Evolutionary conservation across 2,329 filamentous ascomycete genomes (phyloP).

Genomic region (Juglanconis oblonga): DNA sequence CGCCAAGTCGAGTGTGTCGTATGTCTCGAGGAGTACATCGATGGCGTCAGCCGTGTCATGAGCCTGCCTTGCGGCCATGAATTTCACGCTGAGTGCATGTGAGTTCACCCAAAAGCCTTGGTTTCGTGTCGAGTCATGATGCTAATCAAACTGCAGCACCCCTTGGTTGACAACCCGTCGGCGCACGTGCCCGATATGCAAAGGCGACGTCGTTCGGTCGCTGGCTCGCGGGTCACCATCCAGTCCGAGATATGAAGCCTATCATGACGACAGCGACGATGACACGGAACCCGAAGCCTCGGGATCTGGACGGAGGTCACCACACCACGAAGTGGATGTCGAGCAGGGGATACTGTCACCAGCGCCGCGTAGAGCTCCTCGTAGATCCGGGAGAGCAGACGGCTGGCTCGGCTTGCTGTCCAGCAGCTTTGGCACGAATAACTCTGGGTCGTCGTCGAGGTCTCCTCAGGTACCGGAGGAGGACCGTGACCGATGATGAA

Average conservation of each 20-base stretch:
- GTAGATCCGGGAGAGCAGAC: slow-evolving; percentile 3
- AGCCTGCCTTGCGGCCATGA: slow-evolving; percentile 95
- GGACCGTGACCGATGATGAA: slow-evolving; percentile 15
- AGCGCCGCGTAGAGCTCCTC: slow-evolving; percentile 15
- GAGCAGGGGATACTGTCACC: slow-evolving; percentile 39
- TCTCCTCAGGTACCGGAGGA: slow-evolving; percentile 6
- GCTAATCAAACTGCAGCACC: slow-evolving; percentile 56
- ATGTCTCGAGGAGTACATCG: slow-evolving; percentile 92
- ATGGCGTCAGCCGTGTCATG: slow-evolving; percentile 94
- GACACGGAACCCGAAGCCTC: slow-evolving; percentile 29
- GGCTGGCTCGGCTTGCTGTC: slow-evolving; percentile 16
- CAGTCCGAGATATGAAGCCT: slow-evolving; percentile 51
- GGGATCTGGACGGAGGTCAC: slow-evolving; percentile 8
- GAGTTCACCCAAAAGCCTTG: slow-evolving; percentile 42
- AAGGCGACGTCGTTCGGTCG: slow-evolving; percentile 85
- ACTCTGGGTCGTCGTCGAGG: slow-evolving; percentile 8
- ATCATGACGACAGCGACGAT: slow-evolving; percentile 51
- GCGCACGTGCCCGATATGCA: slow-evolving; percentile 97
- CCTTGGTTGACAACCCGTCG: slow-evolving; percentile 95
- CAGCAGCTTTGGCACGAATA: slow-evolving; percentile 14
- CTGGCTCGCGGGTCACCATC: slow-evolving; percentile 54
- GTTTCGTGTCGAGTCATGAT: slow-evolving; percentile 3
- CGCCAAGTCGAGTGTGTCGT: slow-evolving; percentile 87
- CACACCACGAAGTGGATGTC: slow-evolving; percentile 35
- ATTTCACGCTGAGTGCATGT: slow-evolving; percentile 98